phyloP scores from a whole-genome alignment of 495 filamentous ascomycete genomes.

The Evansstolkia leycettana region DNA sequence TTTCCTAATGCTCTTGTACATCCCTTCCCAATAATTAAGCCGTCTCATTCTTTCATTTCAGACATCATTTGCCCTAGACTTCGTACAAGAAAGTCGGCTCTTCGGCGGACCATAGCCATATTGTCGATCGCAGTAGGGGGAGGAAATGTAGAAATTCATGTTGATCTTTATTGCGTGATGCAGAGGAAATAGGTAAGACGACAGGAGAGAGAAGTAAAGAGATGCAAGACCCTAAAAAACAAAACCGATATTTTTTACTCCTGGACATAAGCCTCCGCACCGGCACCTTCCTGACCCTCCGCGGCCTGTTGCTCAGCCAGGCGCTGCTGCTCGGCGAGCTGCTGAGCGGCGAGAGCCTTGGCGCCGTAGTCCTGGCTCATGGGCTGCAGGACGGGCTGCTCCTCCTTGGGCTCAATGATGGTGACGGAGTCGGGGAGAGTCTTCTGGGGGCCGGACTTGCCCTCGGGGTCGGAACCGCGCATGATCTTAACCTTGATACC shows the following conservation, averaged over 20 bases:
- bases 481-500: conserved; percentile 99
- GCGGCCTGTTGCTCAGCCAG: conserved; percentile 48
- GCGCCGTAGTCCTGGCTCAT: conserved; percentile 97
- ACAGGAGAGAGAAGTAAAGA: conserved; percentile 22
- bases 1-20: background rate
- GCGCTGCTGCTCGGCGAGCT: conserved; percentile 63
- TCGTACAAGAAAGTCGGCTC: conserved; percentile 2
- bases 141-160: conserved; percentile 20
- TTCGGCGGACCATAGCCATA: background rate
- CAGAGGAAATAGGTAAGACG: conserved; percentile 29
- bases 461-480: conserved; percentile 98
- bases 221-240: conserved; percentile 14
- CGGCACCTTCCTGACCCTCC: conserved; percentile 30
- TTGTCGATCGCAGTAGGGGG: background rate
- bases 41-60: conserved; percentile 4
- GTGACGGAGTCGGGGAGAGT: conserved; percentile 95
- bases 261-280: conserved; percentile 31
- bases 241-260: conserved; percentile 33
- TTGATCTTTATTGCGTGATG: conserved; percentile 29
- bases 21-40: background rate
- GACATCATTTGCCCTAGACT: conserved; percentile 8
- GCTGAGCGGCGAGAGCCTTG: conserved; percentile 82
- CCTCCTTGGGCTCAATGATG: conserved; percentile 99
- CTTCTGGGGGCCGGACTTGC: conserved; percentile 95
- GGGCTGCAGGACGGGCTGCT: conserved; percentile 84